A percentile compares a stretch with the other conserved stretches of the same genome.
phyloP scores from a whole-genome alignment of 345 rosid genomes.

The Clarkia xantiana region DNA sequence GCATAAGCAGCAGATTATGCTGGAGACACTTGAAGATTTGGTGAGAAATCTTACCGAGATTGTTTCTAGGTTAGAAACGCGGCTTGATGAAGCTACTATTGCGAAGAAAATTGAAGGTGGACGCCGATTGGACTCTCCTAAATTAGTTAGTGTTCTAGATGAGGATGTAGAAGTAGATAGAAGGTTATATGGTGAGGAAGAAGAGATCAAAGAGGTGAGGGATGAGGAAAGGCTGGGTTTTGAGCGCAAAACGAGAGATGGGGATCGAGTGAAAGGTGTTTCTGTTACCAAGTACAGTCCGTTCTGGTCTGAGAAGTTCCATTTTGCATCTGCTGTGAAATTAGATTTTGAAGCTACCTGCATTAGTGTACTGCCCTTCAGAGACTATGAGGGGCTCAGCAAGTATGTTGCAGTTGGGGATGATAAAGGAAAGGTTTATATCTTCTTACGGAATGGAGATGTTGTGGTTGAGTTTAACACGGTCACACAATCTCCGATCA shows the following conservation, averaged over 20 bases:
- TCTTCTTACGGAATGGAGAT: conserved; percentile 72
- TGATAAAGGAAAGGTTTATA: conserved; percentile 56
- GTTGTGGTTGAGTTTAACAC: conserved; percentile 52
- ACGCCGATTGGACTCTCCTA: conserved; percentile 1
- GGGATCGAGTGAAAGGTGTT: conserved; percentile 27
- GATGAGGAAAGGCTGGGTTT: conserved; percentile 7
- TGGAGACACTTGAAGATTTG: conserved; percentile 55
- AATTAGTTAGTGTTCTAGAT: conserved; percentile 3
- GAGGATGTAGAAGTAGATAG: conserved; percentile 3
- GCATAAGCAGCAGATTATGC: conserved; percentile 22
- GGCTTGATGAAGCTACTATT: conserved; percentile 21
- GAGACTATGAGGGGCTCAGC: conserved; percentile 65
- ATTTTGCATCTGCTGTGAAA: conserved; percentile 72
- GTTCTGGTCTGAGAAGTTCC: conserved; percentile 85
- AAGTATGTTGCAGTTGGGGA: conserved; percentile 90
- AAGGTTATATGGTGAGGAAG: conserved; percentile 1
- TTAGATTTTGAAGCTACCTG: conserved; percentile 52
- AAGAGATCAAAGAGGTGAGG: conserved; percentile 7
- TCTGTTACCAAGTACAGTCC: conserved; percentile 60
- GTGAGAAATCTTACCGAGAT: conserved; percentile 56
- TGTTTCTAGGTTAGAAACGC: conserved; percentile 50
- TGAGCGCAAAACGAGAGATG: conserved; percentile 14
- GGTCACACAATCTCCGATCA: conserved; percentile 36
- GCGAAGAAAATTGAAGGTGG: background rate
- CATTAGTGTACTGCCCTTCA: conserved; percentile 60